Conservation (phyloP, 495 filamentous ascomycete species). For the Neurospora sp. region DNA sequence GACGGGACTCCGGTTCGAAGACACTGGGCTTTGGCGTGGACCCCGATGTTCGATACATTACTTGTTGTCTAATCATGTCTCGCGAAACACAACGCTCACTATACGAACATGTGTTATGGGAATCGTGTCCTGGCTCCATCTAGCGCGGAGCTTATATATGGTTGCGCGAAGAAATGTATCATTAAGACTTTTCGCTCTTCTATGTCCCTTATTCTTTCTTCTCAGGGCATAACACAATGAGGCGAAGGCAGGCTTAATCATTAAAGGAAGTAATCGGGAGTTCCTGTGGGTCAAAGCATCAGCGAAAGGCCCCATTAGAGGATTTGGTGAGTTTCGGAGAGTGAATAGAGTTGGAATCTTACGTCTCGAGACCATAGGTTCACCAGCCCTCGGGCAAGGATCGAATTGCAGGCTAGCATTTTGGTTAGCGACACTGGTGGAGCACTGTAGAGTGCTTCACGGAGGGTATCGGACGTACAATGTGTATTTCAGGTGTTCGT, state of each 20-base stretch:
- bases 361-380: slow-evolving; percentile 97
- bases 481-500: slow-evolving; percentile 98
- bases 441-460: not conserved
- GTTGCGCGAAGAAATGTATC: not conserved
- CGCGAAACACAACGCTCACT: not conserved
- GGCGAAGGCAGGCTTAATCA: slow-evolving; percentile 3
- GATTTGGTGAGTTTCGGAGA: not conserved
- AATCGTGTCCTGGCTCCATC: not conserved
- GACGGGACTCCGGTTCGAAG: not conserved
- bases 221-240: slow-evolving; percentile 1
- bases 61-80: not conserved
- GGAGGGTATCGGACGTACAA: slow-evolving; percentile 59
- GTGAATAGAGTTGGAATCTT: slow-evolving; percentile 17
- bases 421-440: slow-evolving; percentile 9
- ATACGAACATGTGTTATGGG: not conserved
- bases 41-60: not conserved
- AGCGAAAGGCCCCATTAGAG: not conserved
- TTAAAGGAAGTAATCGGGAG: slow-evolving; percentile 20
- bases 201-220: not conserved
- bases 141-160: not conserved
- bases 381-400: slow-evolving; percentile 91
- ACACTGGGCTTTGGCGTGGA: not conserved
- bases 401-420: slow-evolving; percentile 88
- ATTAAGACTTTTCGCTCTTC: not conserved
- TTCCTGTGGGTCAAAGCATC: slow-evolving; percentile 4